Conservation (phyloP, 176 grass and related monocot genomes). For the Oropetium thomaeum region DNA sequence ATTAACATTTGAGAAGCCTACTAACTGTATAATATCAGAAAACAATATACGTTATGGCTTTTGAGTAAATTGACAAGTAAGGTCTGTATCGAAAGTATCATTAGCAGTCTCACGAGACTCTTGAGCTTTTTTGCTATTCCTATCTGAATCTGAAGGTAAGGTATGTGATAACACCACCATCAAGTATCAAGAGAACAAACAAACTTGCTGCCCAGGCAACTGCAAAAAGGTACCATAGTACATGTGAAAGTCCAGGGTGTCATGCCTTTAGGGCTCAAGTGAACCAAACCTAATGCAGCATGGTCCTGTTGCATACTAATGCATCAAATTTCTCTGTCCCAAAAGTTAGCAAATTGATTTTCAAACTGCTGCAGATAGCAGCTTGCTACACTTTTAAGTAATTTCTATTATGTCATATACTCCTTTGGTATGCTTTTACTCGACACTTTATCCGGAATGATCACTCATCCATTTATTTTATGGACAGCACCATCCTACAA, state of each 20-base stretch:
- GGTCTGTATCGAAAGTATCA: neutral
- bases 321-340: neutral
- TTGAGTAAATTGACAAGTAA: slow-evolving; percentile 15
- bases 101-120: neutral
- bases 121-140: neutral
- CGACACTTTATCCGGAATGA: slow-evolving; percentile 7
- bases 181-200: slow-evolving; percentile 16
- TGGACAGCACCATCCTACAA: neutral
- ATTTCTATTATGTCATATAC: neutral
- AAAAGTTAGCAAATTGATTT: neutral
- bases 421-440: neutral
- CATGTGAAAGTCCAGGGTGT: slow-evolving; percentile 4
- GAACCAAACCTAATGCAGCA: slow-evolving; percentile 2
- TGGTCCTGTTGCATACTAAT: neutral
- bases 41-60: neutral
- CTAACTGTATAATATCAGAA: slow-evolving; percentile 2
- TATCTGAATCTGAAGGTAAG: slow-evolving; percentile 12
- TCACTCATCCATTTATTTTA: neutral
- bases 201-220: slow-evolving; percentile 1
- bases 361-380: slow-evolving; percentile 4
- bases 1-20: neutral
- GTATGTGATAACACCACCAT: slow-evolving; percentile 6
- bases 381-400: neutral
- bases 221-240: neutral
- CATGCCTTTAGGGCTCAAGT: slow-evolving; percentile 1